Conservation (phyloP, 1,139 yeast genomes). For the Scheffersomyces quercinus region DNA sequence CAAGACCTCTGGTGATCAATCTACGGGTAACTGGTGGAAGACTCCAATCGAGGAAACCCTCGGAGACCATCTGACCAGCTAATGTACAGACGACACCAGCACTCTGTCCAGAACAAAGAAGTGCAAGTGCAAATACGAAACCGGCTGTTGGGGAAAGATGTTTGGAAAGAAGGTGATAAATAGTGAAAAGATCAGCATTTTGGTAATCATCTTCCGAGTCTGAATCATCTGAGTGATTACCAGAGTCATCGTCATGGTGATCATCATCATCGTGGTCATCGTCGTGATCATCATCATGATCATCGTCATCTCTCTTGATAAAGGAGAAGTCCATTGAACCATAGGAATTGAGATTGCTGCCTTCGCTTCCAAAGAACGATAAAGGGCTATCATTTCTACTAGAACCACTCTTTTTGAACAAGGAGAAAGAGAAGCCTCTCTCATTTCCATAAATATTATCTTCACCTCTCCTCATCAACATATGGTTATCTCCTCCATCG, state of each 20-base stretch:
- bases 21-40: slow-evolving; percentile 86
- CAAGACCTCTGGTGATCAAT: slow-evolving; percentile 77
- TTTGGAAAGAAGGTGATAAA: slow-evolving; percentile 69
- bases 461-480: no score
- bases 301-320: slow-evolving; percentile 16
- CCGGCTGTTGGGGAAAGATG: slow-evolving; percentile 93
- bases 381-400: background rate
- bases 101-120: slow-evolving; percentile 93
- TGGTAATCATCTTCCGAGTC: slow-evolving; percentile 45
- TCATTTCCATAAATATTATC: slow-evolving; percentile 3
- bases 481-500: no score
- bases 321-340: background rate
- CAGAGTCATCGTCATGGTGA: slow-evolving; percentile 45
- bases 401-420: background rate
- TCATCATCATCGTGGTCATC: slow-evolving; percentile 36
- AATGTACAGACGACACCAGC: slow-evolving; percentile 98
- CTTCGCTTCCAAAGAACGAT: background rate
- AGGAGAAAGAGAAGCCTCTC: background rate
- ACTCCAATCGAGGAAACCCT: slow-evolving; percentile 86
- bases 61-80: slow-evolving; percentile 96
- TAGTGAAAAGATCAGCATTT: slow-evolving; percentile 81
- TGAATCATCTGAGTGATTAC: slow-evolving; percentile 17
- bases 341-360: background rate
- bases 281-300: background rate
- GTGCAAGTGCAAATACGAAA: slow-evolving; percentile 84